Base-by-base conservation (phyloP, 192 early-diverging fungal genomes). In the Backusella morwellensis region DNA sequence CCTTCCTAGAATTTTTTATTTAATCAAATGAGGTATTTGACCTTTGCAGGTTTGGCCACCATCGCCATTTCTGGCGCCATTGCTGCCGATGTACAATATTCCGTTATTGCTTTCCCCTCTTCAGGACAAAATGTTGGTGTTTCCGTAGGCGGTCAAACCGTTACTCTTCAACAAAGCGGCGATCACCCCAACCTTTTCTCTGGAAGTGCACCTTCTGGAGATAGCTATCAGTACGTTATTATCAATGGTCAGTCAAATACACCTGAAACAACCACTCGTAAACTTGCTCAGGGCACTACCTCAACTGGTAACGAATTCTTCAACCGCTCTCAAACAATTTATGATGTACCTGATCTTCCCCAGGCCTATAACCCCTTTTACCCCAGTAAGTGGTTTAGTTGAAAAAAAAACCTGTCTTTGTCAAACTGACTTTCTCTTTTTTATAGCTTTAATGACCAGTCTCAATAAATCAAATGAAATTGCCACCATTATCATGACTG, bases 291-390 rank as follows among this genome's bases (percentile, higher is more conserved):
- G 19, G 80, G 77, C 41, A 70, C 54, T 26, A 72, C 77, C 4
- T 66, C 73, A 15, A 87, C 84, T 19, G 77, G 77, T 17, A 85
- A 87, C 59, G 86, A 87, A 59, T 87, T 87, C 74, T 87, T 85
- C 76, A 80, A 84, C 17, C 82, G 86, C 15, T 81, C 84, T 17
- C 66, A 78, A 35, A 87, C 86, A 32, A 38, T 80, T 26, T 63
- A 78, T 19, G 47, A 76, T 34, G 38, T 85, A 15, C 77, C 81
- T 70, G 73, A 75, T 9, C 68, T 85, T 11, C 86, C 86, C 44
- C 83, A 87, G 73, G 80, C 86, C 6, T 87, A 83, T 71, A 68
- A 84, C 14, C 81, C 81, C 32, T 75, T 77, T n/a, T 85, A 84
- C 38, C 81, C 84, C 34, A 83, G 84, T 78, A 85, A 83, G 81